phyloP scores from a whole-genome alignment of 352 stramenopile species.

The Globisporangium iwayamae region DNA sequence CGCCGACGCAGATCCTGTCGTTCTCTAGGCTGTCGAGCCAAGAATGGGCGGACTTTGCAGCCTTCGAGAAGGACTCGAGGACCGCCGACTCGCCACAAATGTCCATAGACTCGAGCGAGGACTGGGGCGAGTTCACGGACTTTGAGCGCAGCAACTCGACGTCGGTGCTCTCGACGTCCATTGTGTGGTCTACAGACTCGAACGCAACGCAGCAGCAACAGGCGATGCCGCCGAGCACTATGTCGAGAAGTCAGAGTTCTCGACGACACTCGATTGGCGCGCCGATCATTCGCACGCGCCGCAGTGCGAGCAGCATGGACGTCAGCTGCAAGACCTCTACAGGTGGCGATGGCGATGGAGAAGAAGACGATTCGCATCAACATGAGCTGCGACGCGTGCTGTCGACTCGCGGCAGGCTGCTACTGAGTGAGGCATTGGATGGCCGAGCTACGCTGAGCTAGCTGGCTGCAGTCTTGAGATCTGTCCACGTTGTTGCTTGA shows the following conservation, averaged over 20 bases:
- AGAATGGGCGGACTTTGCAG: conserved; percentile 32
- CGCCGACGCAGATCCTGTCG: conserved; percentile 16
- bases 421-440: conserved; percentile 23
- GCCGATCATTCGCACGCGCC: not conserved
- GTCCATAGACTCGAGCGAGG: conserved; percentile 13
- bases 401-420: conserved; percentile 19
- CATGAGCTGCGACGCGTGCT: conserved; percentile 19
- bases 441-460: not conserved
- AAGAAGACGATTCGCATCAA: not conserved
- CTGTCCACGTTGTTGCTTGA: not conserved
- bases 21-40: conserved; percentile 18
- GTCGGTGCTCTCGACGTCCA: conserved; percentile 11
- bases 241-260: conserved; percentile 8
- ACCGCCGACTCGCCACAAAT: conserved; percentile 9
- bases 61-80: conserved; percentile 19
- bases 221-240: not conserved
- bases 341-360: not conserved
- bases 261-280: conserved; percentile 12
- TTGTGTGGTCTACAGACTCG: conserved; percentile 14
- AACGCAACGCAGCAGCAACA: not conserved
- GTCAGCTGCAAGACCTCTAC: not conserved
- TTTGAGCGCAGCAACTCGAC: conserved; percentile 15
- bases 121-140: conserved; percentile 18
- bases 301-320: not conserved
- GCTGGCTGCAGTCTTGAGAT: not conserved